Evolutionary conservation across 768 basidiomycete genomes (phyloP).

Genomic region (Russula vinacea): DNA sequence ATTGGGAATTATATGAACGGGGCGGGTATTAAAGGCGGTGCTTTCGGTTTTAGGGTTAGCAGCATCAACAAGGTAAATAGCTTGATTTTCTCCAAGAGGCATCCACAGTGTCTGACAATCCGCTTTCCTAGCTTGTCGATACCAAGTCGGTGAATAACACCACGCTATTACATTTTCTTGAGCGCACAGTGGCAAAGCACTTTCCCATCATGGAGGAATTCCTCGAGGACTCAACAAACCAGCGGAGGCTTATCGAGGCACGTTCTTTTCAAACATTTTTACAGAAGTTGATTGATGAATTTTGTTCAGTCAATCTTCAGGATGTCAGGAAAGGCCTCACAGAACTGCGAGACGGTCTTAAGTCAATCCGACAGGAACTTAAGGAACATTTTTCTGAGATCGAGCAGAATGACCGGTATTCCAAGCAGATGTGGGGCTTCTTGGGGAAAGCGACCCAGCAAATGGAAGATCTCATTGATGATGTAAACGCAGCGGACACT

Average conservation of each 20-base stretch:
- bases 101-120: not conserved
- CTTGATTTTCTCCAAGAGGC: not conserved
- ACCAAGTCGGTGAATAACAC: conserved; percentile 95
- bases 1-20: conserved; percentile 99
- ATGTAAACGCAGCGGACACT: conserved; percentile 80
- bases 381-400: conserved; percentile 74
- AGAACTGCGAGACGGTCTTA: conserved; percentile 74
- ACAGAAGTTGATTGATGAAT: conserved; percentile 23
- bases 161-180: conserved; percentile 91
- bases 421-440: conserved; percentile 90
- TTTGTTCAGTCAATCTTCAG: conserved; percentile 67
- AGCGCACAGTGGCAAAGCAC: conserved; percentile 80
- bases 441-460: conserved; percentile 68
- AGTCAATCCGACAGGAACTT: conserved; percentile 75
- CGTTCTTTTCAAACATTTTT: not conserved
- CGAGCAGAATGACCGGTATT: conserved; percentile 71
- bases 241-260: conserved; percentile 86
- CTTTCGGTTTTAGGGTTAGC: conserved; percentile 94
- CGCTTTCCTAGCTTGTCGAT: conserved; percentile 74
- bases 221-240: conserved; percentile 86
- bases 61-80: conserved; percentile 88
- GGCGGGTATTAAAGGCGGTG: conserved; percentile 91
- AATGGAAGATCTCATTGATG: conserved; percentile 81
- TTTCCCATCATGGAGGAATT: conserved; percentile 88
- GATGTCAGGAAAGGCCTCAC: conserved; percentile 75